Evolutionary conservation across 148 eudicot genomes (phyloP).

Genomic region (Agrostemma githago): DNA sequence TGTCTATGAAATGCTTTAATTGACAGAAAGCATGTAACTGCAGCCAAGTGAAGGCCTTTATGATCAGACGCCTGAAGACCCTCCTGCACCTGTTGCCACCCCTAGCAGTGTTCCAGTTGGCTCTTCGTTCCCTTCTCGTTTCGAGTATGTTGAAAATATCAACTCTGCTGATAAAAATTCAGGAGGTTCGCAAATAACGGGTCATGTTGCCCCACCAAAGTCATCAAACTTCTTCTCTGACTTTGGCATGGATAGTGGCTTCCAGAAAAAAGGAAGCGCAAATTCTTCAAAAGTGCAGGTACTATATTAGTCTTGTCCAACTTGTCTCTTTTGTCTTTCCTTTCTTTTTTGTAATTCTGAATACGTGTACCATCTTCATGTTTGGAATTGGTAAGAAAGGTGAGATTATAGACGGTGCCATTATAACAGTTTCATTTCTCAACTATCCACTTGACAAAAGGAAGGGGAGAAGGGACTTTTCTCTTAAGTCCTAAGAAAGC

Average conservation of each 20-base stretch:
- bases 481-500: not conserved
- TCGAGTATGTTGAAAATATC: conserved; percentile 70
- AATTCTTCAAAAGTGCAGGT: conserved; percentile 78
- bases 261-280: conserved; percentile 52
- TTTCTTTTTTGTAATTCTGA: not conserved
- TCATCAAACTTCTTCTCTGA: conserved; percentile 82
- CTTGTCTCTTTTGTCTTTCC: not conserved
- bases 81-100: conserved; percentile 62
- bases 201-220: conserved; percentile 83
- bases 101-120: conserved; percentile 46
- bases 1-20: not conserved
- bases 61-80: conserved; percentile 96
- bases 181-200: conserved; percentile 43
- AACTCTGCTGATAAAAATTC: conserved; percentile 52
- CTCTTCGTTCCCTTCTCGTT: conserved; percentile 67
- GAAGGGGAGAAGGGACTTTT: not conserved
- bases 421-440: not conserved
- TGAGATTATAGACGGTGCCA: not conserved
- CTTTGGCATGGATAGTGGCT: conserved; percentile 95
- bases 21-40: conserved; percentile 12
- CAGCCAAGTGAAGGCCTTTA: conserved; percentile 91
- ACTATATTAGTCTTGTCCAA: conserved; percentile 18
- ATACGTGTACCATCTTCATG: not conserved
- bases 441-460: not conserved
- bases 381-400: not conserved